Evolutionary conservation across 176 grass and related monocot genomes (phyloP), one percentile per base, ranked within the genome.

Genomic region (Rhynchospora breviuscula): DNA sequence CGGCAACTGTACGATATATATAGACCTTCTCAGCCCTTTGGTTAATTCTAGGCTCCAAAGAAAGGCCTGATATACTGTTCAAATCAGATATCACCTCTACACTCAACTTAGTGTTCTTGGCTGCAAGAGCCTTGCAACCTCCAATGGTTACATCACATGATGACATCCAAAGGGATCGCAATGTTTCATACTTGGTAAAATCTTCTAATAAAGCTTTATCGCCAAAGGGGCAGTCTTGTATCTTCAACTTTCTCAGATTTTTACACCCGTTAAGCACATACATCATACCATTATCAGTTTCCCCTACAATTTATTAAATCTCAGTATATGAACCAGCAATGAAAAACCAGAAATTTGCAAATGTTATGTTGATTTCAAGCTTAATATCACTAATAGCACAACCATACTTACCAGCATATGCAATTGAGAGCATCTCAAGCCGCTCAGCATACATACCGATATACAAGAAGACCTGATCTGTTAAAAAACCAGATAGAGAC

Each of bases 91-190:
- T 97, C 29, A 97, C 88, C 85, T 97, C 94, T 54, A 97, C 91
- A 59, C 90, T 97, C 49, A 97, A 86, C 85, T 85, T 85, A 13
- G 88, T 86, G 89, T 93, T 93, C 63, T 90, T 93, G 13, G 87
- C 72, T 1, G 91, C 89, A 89, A 97, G 91, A 60, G 85, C 60
- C 77, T 86, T 86, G 83, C 93, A 93, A 86, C 89, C 93, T 78
- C 90, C 90, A 5, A 91, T 65, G 61, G 93, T 97, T 79, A 97
- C 87, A 69, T 89, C 71, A 80, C 93, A 97, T 0, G 91, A 93
- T 67, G 93, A 97, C 89, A 97, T 97, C 93, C 93, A 97, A 97
- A 97, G 93, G 91, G 93, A 97, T 93, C 91, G 93, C 91, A 97
- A 91, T 97, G 93, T 93, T 90, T 93, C 93, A 59, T 93, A 97